phyloP scores from a whole-genome alignment of 2,329 filamentous ascomycete species.

The Byssothecium circinans region DNA sequence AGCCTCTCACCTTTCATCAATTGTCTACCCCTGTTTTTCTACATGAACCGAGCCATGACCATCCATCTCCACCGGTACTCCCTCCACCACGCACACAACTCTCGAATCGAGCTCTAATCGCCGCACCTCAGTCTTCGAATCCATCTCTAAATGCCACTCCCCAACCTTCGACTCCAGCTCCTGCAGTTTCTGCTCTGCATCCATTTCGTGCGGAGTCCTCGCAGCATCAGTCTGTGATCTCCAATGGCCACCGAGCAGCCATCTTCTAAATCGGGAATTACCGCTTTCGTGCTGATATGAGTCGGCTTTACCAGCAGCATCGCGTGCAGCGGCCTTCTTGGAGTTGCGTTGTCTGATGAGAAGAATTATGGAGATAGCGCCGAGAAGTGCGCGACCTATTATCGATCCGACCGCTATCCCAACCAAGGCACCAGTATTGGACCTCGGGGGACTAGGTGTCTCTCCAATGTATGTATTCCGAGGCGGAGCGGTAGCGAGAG shows the following conservation, averaged over 20 bases:
- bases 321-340: neutral
- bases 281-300: neutral
- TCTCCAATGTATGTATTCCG: neutral
- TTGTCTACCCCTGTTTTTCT: too few relatives aligned
- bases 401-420: conserved; percentile 5
- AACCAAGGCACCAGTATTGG: conserved; percentile 3
- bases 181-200: neutral
- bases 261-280: neutral
- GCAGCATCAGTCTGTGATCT: neutral
- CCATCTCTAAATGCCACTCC: neutral
- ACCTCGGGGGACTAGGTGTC: neutral
- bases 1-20: too few relatives aligned
- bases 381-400: neutral
- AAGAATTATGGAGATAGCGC: neutral
- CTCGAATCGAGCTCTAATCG: neutral
- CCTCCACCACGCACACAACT: conserved; percentile 7
- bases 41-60: too few relatives aligned
- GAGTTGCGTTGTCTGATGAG: neutral
- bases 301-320: neutral
- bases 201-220: neutral
- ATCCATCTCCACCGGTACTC: conserved; percentile 34
- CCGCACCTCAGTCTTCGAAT: neutral
- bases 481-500: neutral
- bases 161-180: neutral
- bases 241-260: neutral